Evolutionary conservation across 2,329 filamentous ascomycete species (phyloP), one percentile per base, ranked within the genome.

Genomic region (Dactylellina haptotyla): DNA sequence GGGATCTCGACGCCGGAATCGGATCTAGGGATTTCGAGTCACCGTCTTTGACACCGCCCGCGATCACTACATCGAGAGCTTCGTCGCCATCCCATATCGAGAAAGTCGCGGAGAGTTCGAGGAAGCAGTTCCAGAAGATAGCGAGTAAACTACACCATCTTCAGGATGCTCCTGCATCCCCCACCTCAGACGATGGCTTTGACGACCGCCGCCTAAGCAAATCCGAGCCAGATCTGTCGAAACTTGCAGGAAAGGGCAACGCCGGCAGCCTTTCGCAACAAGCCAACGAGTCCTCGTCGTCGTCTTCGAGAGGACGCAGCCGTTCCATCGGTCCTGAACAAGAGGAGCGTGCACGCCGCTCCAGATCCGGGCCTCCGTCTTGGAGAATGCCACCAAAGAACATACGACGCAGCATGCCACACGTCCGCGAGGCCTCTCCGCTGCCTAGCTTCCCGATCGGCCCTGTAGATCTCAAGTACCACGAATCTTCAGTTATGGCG

Each of bases 401-500:
- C 20, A 46, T 62, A 4, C 46, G 61, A 50, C 48, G 70, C 5
- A 39, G 18, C 20, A 74, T 67, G 70, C 70, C 70, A 28, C 70
- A 74, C 50, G 63, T 74, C 9, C 61, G 70, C 23, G 63, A 74
- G 48, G 61, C 70, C 8, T 66, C 63, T 8, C 70, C 70, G 3
- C 41, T 67, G 9, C 62, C 61, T 12, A 67, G 70, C 28, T 74
- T 74, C 26, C 70, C 70, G 8, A 37, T 74, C 14, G 70, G 70
- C 14, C 62, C 70, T 16, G 70, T 74, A n/a, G 70, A 74, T 25
- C 59, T 74, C 41, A 62, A 74, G 34, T 62, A 74, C 48, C 70
- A 67, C 56, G 70, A 74, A 16, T 74, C 61, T 5, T 62, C 77
- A 6, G 77, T 78, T 30, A 77, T 78, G 50, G 77, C 77, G 2